Evolutionary conservation across 2,329 filamentous ascomycete species (phyloP).

Genomic region (Sporothrix luriei): DNA sequence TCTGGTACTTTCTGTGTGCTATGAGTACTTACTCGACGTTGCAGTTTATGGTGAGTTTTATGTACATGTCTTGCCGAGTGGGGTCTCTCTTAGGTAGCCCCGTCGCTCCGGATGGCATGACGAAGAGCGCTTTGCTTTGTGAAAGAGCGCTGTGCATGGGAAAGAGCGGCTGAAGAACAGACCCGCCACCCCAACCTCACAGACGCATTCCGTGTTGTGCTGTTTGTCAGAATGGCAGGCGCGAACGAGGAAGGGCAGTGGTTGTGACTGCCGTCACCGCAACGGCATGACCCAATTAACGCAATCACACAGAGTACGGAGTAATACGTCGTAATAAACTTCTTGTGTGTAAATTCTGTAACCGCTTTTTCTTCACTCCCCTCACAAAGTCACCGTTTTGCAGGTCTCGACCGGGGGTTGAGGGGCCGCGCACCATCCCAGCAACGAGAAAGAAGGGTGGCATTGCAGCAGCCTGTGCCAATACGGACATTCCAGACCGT

Average conservation of each 20-base stretch:
- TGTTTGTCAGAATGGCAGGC: slow-evolving; percentile 1
- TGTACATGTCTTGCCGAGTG: not conserved
- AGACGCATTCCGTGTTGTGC: slow-evolving; percentile 6
- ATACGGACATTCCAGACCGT: slow-evolving; percentile 2
- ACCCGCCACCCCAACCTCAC: slow-evolving; percentile 28
- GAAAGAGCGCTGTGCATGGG: slow-evolving; percentile 3
- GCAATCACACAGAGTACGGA: not conserved
- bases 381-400: not conserved
- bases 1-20: not conserved
- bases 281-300: not conserved
- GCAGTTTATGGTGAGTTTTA: not conserved
- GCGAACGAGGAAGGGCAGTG: slow-evolving; percentile 12
- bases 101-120: slow-evolving; percentile 14
- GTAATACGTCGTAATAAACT: not conserved
- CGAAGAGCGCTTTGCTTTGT: slow-evolving; percentile 23
- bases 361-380: not conserved
- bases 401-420: not conserved
- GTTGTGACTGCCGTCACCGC: not conserved
- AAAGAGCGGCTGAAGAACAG: slow-evolving; percentile 26
- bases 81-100: not conserved
- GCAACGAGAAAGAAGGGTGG: slow-evolving; percentile 26
- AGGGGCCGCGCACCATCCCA: not conserved
- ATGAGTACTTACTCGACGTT: not conserved
- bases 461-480: slow-evolving; percentile 28
- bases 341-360: slow-evolving; percentile 14